phyloP scores from a whole-genome alignment of 176 grass and related monocot genomes.

The Bonia amplexicaulis region DNA sequence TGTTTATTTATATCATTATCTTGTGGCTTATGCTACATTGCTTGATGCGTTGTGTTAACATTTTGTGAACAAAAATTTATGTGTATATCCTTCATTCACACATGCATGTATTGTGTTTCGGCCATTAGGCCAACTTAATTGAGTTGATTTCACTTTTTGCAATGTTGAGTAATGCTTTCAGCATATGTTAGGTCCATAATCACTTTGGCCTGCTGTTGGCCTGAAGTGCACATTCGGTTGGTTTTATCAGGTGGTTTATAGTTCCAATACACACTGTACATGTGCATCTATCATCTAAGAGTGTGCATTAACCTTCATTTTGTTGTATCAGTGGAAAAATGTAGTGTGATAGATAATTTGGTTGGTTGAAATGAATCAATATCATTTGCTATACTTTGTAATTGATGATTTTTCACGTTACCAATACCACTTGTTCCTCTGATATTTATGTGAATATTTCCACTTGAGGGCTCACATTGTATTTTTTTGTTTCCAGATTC shows the following conservation, averaged over 20 bases:
- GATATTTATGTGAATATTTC: constrained; percentile 2
- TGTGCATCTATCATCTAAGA: not conserved
- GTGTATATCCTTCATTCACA: not conserved
- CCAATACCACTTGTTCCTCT: not conserved
- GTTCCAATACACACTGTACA: not conserved
- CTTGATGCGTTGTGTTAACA: not conserved
- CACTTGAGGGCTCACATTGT: not conserved
- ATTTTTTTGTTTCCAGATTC: constrained; percentile 28
- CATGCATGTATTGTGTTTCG: not conserved
- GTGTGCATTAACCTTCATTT: not conserved
- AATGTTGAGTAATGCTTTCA: not conserved
- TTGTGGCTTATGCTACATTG: no score
- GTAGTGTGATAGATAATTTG: not conserved
- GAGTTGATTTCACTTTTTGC: not conserved
- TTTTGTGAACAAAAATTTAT: not conserved
- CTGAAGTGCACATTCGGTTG: not conserved
- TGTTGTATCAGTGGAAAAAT: not conserved
- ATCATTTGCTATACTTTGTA: not conserved
- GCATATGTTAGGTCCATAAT: not conserved
- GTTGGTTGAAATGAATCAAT: not conserved
- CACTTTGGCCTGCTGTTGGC: not conserved
- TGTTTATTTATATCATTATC: no score
- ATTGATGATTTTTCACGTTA: not conserved
- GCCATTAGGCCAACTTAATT: not conserved
- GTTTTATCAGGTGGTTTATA: not conserved